phyloP scores from a whole-genome alignment of 495 filamentous ascomycete genomes.

The Aspergillus conjunctus region DNA sequence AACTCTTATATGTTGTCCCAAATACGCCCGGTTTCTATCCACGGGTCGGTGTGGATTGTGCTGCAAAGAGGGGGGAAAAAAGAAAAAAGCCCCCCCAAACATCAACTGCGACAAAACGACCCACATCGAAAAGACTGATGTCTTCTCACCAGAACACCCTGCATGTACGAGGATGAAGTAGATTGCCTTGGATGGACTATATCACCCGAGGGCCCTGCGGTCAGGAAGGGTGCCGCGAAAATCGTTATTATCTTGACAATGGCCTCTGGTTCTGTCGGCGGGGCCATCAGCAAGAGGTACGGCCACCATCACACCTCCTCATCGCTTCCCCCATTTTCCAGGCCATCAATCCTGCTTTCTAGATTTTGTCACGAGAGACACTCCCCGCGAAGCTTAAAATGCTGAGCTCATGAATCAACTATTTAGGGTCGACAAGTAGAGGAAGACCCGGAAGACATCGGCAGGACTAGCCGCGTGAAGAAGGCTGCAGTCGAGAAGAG shows the following conservation, averaged over 20 bases:
- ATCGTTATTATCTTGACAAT: conserved; percentile 62
- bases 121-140: conserved; percentile 1
- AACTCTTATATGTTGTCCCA: too few species aligned
- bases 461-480: conserved; percentile 58
- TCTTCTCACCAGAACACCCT: not conserved
- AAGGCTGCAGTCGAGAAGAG: conserved; percentile 55
- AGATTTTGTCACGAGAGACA: not conserved
- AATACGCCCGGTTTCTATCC: too few species aligned
- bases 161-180: conserved; percentile 37
- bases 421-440: conserved; percentile 56
- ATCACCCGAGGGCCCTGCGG: conserved; percentile 60
- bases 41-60: not conserved
- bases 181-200: conserved; percentile 53
- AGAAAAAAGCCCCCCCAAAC: not conserved
- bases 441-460: conserved; percentile 77
- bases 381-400: not conserved
- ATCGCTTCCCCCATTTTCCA: not conserved
- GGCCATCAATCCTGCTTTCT: not conserved
- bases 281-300: conserved; percentile 65
- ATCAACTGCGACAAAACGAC: not conserved
- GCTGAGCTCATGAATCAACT: not conserved
- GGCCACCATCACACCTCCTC: conserved; percentile 5
- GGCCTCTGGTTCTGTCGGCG: conserved; percentile 66
- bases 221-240: conserved; percentile 65
- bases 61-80: not conserved